Percentiles rank a stretch among this genome's conserved stretches.
phyloP scores from a whole-genome alignment of 192 early-diverging fungal genomes.

The Haplosporangium gracile region DNA sequence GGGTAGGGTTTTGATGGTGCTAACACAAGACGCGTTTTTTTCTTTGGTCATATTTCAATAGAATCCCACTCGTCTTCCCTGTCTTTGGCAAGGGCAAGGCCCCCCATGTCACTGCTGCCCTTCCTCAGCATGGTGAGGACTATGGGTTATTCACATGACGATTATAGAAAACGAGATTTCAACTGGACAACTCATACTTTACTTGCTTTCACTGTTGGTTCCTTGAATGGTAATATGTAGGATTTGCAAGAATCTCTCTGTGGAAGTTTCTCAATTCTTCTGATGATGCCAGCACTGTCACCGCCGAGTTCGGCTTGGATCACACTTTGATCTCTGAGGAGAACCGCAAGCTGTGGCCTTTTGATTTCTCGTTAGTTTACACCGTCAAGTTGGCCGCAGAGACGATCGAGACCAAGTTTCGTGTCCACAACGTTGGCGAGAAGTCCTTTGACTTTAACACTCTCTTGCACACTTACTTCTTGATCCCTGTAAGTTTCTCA shows the following conservation, averaged over 20 bases:
- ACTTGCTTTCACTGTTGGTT: background rate
- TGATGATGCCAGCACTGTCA: conserved; percentile 23
- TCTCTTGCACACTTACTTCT: conserved; percentile 95
- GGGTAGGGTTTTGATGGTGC: background rate
- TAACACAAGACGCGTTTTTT: background rate
- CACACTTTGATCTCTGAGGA: conserved; percentile 68
- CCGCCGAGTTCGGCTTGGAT: conserved; percentile 59
- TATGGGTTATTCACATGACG: background rate
- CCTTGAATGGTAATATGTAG: conserved; percentile 10
- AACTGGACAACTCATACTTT: background rate
- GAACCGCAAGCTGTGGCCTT: conserved; percentile 72
- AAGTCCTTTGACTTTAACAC: conserved; percentile 84
- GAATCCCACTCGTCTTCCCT: conserved; percentile 83
- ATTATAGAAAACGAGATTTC: background rate
- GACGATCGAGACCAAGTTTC: conserved; percentile 79
- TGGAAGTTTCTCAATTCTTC: conserved; percentile 49
- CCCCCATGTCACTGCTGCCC: conserved; percentile 53
- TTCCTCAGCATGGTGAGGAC: conserved; percentile 77
- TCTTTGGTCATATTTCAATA: background rate
- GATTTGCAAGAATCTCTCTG: conserved; percentile 34
- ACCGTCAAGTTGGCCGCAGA: conserved; percentile 82
- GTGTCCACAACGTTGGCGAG: conserved; percentile 81
- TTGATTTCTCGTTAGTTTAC: conserved; percentile 83
- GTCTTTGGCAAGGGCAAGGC: conserved; percentile 76
- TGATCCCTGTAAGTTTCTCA: conserved; percentile 64